Evolutionary conservation across 192 early-diverging fungal species (phyloP).

Genomic region (Coemansia sp.): DNA sequence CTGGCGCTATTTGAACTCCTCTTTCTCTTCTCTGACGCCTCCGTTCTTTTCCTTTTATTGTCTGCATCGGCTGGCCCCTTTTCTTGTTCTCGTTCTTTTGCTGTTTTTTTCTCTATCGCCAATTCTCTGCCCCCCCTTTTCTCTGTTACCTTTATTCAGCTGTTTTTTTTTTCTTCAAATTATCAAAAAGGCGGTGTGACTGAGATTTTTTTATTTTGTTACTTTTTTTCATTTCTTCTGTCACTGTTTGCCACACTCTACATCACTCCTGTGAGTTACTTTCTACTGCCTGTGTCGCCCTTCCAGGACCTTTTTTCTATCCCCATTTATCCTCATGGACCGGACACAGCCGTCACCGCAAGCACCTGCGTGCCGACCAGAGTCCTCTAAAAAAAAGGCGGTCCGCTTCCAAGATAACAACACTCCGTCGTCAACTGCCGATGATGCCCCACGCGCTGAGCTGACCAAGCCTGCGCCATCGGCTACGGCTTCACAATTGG

Average conservation of each 20-base stretch:
- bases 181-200: slow-evolving; percentile 4
- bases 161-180: not conserved
- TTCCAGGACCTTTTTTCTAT: not conserved
- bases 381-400: not conserved
- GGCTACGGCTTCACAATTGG: slow-evolving; percentile 3
- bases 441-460: not conserved
- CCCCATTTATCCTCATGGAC: slow-evolving; percentile 1
- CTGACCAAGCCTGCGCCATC: slow-evolving; percentile 9
- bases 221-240: not conserved
- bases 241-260: not conserved
- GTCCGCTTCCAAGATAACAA: not conserved
- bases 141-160: not conserved
- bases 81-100: slow-evolving; percentile 15
- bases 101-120: slow-evolving; percentile 10
- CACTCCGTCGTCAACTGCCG: not conserved
- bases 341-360: slow-evolving; percentile 2
- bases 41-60: slow-evolving; percentile 12
- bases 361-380: not conserved
- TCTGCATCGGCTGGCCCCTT: slow-evolving; percentile 13
- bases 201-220: not conserved
- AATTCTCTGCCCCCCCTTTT: slow-evolving; percentile 10
- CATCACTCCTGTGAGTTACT: not conserved
- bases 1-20: not conserved
- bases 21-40: slow-evolving; percentile 13
- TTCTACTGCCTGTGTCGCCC: slow-evolving; percentile 4